Evolutionary conservation across 257 asterid species (phyloP), one percentile per base, ranked within the genome.

Genomic region (Gentiana macrophylla): DNA sequence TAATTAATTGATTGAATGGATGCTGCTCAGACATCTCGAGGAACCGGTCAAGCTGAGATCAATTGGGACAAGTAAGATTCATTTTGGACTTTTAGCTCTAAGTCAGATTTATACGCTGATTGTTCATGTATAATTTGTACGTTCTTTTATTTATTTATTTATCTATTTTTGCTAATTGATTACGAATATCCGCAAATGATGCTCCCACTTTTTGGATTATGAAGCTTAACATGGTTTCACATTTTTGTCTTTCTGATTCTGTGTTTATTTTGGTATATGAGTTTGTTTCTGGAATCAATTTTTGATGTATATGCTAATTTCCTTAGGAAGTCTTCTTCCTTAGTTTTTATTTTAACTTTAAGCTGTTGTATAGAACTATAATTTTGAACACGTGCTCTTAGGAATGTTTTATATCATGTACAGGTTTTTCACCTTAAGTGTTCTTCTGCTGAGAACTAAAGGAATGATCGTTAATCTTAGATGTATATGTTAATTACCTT

Each of bases 1-100:
- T 57, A 61, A 9, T 50, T 9, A 53, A 15, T 5, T 34, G 24
- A 24, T 24, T 24, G 24, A 57, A 89, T 89, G 95, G 84, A 70
- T 45, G 62, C 78, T 43, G 65, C 78, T 49, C 75, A 70, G 66
- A 43, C 75, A 52, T 76, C 65, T 49, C 73, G 75, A 36, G 73
- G 35, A 37, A 66, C 86, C 12, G 81, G 81, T 53, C 86, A 69
- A 64, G 65, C 83, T 6, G 97, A 88, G 78, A 80, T 88, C 62
- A 83, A 81, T 35, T 88, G 95, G 97, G 94, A 85, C 77, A 79
- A 82, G 97, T 88, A 73, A 80, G 85, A 63, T 61, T 55, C 67
- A 4, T 38, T 49, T 37, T 41, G 9, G 33, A 65, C 65, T 36
- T 53, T 9, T 45, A 24, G 24, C 5, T 44, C 1, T 7, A 15